These are phyloP conservation scores for Globisporangium yorkense DNA, from an alignment of 352 stramenopile species.

Conservation along the genomic window DNA sequence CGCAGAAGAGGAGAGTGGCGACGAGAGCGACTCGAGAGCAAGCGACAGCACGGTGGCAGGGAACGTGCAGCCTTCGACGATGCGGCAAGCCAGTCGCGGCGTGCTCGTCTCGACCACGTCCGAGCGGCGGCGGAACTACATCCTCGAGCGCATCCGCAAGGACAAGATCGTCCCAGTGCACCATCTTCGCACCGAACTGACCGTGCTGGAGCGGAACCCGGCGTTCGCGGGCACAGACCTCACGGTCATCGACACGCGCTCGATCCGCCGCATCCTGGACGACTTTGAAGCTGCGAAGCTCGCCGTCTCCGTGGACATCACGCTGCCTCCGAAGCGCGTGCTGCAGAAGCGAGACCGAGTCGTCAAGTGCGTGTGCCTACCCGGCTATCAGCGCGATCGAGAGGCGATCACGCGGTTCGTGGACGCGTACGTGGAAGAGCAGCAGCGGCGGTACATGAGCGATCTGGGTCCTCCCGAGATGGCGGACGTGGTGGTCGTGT, in stretches of 20 bases:
- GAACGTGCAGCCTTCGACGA: constrained; percentile 39
- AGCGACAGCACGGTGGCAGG: neutral
- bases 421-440: constrained; percentile 52
- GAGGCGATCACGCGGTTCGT: constrained; percentile 51
- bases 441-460: constrained; percentile 57
- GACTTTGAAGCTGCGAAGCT: constrained; percentile 44
- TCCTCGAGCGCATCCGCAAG: constrained; percentile 44
- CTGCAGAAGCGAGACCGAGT: constrained; percentile 57
- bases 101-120: constrained; percentile 49
- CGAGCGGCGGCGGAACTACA: constrained; percentile 44
- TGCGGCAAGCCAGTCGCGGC: constrained; percentile 45
- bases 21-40: neutral
- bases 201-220: constrained; percentile 37
- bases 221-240: constrained; percentile 18
- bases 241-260: constrained; percentile 59
- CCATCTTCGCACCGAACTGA: constrained; percentile 47
- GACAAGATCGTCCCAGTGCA: constrained; percentile 71
- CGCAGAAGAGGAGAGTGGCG: neutral
- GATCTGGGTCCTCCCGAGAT: constrained; percentile 40
- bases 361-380: constrained; percentile 61
- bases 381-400: constrained; percentile 44
- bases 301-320: constrained; percentile 59
- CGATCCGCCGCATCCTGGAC: constrained; percentile 56
- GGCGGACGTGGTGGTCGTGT: constrained; percentile 57
- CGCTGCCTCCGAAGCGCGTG: constrained; percentile 54